Evolutionary conservation across 176 grass and related monocot species (phyloP), one percentile per base, ranked within the genome.

Genomic region (Chrysopogon serrulatus): DNA sequence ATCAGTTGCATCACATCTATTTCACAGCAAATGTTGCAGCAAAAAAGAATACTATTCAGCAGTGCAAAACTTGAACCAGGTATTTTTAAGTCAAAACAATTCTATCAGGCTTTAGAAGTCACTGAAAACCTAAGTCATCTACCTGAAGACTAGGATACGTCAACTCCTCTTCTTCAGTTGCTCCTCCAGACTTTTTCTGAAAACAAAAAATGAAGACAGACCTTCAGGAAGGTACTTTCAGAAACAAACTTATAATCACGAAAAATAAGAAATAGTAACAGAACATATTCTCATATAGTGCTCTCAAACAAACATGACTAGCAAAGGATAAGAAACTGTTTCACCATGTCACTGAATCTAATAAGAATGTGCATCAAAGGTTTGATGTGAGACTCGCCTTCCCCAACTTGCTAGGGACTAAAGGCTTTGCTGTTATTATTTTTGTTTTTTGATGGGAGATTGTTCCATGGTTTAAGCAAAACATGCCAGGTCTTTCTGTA

Each of bases 91-190:
- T 49, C 12, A 69, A 69, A 77, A 41, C 10, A n/a, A 68, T 73
- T 37, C 26, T 68, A 81, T 64, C 49, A 44, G 31, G 11, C 16
- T 45, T 68, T 31, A 56, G 6, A 34, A 77, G 81, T 10, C 11
- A 80, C 35, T 36, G 27, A 17, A 63, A 84, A 71, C 12, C 31
- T 21, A 87, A 79, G 5, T 71, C 57, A 77, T 69, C 14, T 91
- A 98, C 96, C 93, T 95, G 72, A 47, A 99, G 70, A 72, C 91
- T 96, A 69, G 84, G 75, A 86, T 91, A 99, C 87, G 67, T 79
- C 79, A 92, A 65, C 75, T 90, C 79, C 27, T 70, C 56, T 15
- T 83, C 79, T 88, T 88, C 85, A 82, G 85, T 67, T 66, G 82
- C 83, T 80, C 77, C 81, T 72, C 79, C 87, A 86, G 65, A 59